Conservation (phyloP, 306 rosid species). For the Prunus dulcis region DNA sequence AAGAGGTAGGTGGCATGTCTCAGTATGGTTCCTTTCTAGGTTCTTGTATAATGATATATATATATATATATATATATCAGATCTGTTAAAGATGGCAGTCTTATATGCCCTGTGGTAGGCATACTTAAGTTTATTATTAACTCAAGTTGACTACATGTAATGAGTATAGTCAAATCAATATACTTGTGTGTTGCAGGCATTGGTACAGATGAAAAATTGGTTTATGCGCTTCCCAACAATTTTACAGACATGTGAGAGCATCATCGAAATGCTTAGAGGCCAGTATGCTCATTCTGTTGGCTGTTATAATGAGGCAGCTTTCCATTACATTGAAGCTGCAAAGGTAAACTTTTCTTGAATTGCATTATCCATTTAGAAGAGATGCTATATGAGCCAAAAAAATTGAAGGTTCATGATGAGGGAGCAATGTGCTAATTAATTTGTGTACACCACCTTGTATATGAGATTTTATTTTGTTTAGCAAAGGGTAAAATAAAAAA, state of each 20-base stretch:
- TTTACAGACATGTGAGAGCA: slow-evolving; percentile 87
- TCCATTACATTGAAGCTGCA: slow-evolving; percentile 83
- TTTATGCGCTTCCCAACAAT: slow-evolving; percentile 90
- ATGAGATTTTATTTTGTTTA: neutral
- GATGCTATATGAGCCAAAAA: slow-evolving; percentile 7
- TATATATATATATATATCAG: neutral
- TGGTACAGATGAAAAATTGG: slow-evolving; percentile 88
- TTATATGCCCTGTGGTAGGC: neutral
- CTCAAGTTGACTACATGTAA: neutral
- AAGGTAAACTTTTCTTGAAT: slow-evolving; percentile 43
- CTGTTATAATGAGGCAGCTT: slow-evolving; percentile 77
- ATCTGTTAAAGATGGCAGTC: neutral
- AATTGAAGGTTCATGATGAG: slow-evolving; percentile 16
- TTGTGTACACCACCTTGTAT: slow-evolving; percentile 11
- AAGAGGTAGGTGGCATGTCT: slow-evolving; percentile 58
- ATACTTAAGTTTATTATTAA: neutral
- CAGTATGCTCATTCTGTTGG: slow-evolving; percentile 95
- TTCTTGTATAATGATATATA: neutral
- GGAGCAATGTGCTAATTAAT: slow-evolving; percentile 21
- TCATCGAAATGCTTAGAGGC: slow-evolving; percentile 94
- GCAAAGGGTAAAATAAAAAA: slow-evolving; percentile 6
- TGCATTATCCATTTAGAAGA: slow-evolving; percentile 11
- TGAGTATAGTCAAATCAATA: neutral
- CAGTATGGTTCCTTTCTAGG: slow-evolving; percentile 6
- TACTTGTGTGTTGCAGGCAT: slow-evolving; percentile 55